Evolutionary conservation across 148 eudicot genomes (phyloP), one percentile per base, ranked within the genome.

Genomic region (Agrostemma githago): DNA sequence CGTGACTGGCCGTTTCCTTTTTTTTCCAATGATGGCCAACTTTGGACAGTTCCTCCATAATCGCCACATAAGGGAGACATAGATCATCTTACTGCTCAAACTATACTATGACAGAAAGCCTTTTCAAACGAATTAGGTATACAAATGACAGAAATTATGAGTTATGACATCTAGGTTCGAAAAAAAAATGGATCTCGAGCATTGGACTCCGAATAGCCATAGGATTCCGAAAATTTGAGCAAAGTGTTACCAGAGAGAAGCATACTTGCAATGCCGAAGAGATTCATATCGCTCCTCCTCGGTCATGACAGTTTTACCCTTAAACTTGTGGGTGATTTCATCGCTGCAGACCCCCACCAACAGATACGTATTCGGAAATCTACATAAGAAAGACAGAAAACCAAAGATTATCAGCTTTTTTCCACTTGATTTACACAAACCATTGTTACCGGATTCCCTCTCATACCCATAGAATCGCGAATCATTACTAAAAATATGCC

Each of bases 221-320:
- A 67, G 41, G 37, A 58, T 34, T 66, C 51, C 54, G 12, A 7
- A 48, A 8, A 48, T 8, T 48, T 48, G 8, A 48, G 54, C 12
- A 48, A 48, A 48, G 56, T 51, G 56, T 51, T 51, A 51, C 16
- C 56, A 51, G 56, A 51, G 56, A 39, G 40, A 38, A 65, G 39
- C 84, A 54, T 77, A 88, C 91, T 83, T 87, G 91, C 94, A 89
- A 78, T 89, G 94, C 20, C 94, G 89, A 65, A 89, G 91, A 43
- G 94, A 89, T 81, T 89, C 94, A 46, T 88, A 89, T 19, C 94
- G 91, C 80, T 89, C 94, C 0, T 65, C 15, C 43, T 83, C 94
- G 34, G 73, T 89, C 94, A 89, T 86, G 38, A 89, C 94, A 70
- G 94, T 88, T 78, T 89, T 89, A 3, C 94, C 94, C 85, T 89